These are phyloP conservation scores for Selenicereus undatus DNA, from an alignment of 148 eudicot species.

Conservation along the genomic window DNA sequence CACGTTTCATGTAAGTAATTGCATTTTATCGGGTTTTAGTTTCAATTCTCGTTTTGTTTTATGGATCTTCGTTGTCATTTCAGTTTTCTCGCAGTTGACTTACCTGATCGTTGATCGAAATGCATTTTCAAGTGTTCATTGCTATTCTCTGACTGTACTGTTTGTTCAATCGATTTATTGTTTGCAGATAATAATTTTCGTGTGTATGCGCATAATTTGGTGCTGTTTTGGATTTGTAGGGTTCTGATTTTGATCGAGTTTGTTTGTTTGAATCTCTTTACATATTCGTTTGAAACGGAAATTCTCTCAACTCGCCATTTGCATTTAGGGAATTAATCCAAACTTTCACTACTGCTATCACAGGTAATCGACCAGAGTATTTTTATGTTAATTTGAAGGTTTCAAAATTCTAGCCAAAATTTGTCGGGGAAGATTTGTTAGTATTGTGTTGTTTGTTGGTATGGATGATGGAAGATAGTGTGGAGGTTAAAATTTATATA, in stretches of 20 bases:
- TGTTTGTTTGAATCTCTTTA: not conserved
- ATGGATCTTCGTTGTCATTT: not conserved
- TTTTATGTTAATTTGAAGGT: not conserved
- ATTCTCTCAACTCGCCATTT: not conserved
- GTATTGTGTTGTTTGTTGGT: not conserved
- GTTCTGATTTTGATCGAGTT: not conserved
- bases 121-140: conserved; percentile 14
- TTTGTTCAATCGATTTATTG: conserved; percentile 6
- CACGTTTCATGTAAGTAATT: conserved; percentile 15
- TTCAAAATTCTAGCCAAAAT: not conserved
- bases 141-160: not conserved
- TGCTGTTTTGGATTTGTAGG: conserved; percentile 8
- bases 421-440: not conserved
- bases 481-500: not conserved
- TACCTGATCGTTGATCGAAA: conserved; percentile 11
- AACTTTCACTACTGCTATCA: too few relatives aligned
- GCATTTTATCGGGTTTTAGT: not conserved
- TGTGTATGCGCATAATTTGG: not conserved
- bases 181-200: not conserved
- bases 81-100: not conserved
- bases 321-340: not conserved
- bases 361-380: not conserved
- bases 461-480: conserved; percentile 1
- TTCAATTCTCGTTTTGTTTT: not conserved
- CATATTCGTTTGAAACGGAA: not conserved